These are phyloP conservation scores for Fraxinus albicans DNA, from an alignment of 305 asterid species.

Conservation along the genomic window DNA sequence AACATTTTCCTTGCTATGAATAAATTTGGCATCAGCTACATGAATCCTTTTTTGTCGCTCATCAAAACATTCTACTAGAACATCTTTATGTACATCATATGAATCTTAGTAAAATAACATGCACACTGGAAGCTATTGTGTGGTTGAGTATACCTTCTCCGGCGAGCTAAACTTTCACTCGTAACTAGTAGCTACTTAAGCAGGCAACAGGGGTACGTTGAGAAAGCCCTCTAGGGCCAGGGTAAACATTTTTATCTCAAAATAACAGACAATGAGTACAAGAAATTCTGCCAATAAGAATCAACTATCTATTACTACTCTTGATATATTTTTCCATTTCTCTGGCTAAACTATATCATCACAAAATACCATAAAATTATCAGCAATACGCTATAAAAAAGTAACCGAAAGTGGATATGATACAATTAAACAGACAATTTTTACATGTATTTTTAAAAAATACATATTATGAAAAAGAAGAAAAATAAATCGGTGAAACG, in stretches of 20 bases:
- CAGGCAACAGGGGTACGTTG: neutral
- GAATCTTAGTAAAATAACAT: neutral
- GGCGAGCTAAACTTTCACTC: neutral
- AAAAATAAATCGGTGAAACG: slow-evolving; percentile 5
- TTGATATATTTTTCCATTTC: neutral
- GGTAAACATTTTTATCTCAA: neutral
- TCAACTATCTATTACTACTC: neutral
- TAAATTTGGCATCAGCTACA: neutral
- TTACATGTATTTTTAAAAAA: neutral
- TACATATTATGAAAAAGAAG: neutral
- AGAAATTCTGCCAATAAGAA: neutral
- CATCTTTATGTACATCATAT: neutral
- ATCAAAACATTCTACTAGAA: neutral
- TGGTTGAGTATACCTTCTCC: neutral
- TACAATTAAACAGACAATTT: neutral
- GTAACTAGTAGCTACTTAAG: neutral
- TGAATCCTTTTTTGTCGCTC: neutral
- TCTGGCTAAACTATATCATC: neutral
- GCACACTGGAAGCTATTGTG: neutral
- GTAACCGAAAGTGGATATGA: neutral
- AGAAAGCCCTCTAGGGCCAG: neutral
- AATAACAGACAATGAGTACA: neutral
- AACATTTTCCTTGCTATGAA: neutral
- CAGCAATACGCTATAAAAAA: neutral
- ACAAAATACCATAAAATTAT: neutral